Percentiles rank a stretch among this genome's conserved stretches.
Conservation (phyloP, 306 rosid species). For the Trifolium repens region DNA sequence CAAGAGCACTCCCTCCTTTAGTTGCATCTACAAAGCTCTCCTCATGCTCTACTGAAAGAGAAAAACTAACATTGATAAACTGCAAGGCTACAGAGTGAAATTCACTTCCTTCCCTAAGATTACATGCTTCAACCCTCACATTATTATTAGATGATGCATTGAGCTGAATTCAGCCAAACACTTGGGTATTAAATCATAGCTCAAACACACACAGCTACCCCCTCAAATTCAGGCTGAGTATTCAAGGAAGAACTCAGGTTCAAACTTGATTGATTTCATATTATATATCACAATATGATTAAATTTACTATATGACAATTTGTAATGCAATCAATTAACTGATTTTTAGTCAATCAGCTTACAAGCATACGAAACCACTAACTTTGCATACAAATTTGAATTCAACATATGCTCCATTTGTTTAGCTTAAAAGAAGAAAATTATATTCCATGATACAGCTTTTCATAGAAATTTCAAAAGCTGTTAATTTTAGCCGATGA, state of each 20-base stretch:
- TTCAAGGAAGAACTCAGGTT: constrained; percentile 2
- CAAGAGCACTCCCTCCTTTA: constrained; percentile 54
- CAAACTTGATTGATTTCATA: background rate
- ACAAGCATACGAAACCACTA: background rate
- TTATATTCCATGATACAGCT: background rate
- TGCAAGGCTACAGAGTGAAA: constrained; percentile 24
- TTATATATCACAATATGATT: background rate
- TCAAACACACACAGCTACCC: constrained; percentile 22
- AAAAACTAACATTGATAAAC: constrained; percentile 41
- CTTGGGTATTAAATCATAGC: constrained; percentile 6
- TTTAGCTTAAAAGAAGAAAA: background rate
- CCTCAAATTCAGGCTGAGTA: constrained; percentile 27
- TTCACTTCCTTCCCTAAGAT: constrained; percentile 25
- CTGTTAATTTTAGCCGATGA: background rate
- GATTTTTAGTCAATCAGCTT: constrained; percentile 11
- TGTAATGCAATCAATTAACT: constrained; percentile 2
- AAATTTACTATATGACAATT: constrained; percentile 10
- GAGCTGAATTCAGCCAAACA: constrained; percentile 1
- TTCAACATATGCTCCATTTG: background rate
- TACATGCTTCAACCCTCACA: constrained; percentile 31
- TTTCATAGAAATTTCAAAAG: background rate
- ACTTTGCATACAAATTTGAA: constrained; percentile 18
- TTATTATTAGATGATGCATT: background rate
- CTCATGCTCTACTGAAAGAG: constrained; percentile 61
- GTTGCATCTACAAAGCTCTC: constrained; percentile 55